These are phyloP conservation scores for Glarea lozoyensis DNA, from an alignment of 495 filamentous ascomycete genomes.

Conservation along the genomic window DNA sequence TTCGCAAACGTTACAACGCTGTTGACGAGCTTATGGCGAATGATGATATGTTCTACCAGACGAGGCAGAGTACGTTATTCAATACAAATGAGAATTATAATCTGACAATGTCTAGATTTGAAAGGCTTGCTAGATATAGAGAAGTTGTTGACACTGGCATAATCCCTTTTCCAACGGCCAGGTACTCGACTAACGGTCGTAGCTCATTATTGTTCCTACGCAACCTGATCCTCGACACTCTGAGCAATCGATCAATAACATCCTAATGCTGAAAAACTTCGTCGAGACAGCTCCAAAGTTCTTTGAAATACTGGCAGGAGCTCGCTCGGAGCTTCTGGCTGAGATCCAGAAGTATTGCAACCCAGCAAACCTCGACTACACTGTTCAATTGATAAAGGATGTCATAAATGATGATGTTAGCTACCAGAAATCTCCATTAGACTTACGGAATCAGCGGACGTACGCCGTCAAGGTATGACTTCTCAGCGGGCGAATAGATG, in stretches of 20 bases:
- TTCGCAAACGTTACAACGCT: slow-evolving; percentile 66
- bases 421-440: slow-evolving; percentile 72
- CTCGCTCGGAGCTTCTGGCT: slow-evolving; percentile 54
- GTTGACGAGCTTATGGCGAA: slow-evolving; percentile 75
- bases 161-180: slow-evolving; percentile 25
- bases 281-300: slow-evolving; percentile 58
- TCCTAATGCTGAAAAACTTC: slow-evolving; percentile 81
- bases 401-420: slow-evolving; percentile 75
- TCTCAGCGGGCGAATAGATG: background rate
- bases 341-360: slow-evolving; percentile 62
- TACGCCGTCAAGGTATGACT: slow-evolving; percentile 76
- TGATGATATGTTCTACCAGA: slow-evolving; percentile 78
- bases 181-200: slow-evolving; percentile 11
- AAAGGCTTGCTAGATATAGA: slow-evolving; percentile 68
- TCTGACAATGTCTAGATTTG: slow-evolving; percentile 39
- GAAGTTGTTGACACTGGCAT: slow-evolving; percentile 48
- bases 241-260: slow-evolving; percentile 76
- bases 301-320: slow-evolving; percentile 56
- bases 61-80: slow-evolving; percentile 47
- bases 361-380: slow-evolving; percentile 45
- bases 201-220: slow-evolving; percentile 47
- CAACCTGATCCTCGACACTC: slow-evolving; percentile 55
- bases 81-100: background rate
- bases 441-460: slow-evolving; percentile 82
- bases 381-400: slow-evolving; percentile 55